Base-by-base conservation (phyloP, 1,284 basidiomycete genomes). In the Marasmius fiardii region DNA sequence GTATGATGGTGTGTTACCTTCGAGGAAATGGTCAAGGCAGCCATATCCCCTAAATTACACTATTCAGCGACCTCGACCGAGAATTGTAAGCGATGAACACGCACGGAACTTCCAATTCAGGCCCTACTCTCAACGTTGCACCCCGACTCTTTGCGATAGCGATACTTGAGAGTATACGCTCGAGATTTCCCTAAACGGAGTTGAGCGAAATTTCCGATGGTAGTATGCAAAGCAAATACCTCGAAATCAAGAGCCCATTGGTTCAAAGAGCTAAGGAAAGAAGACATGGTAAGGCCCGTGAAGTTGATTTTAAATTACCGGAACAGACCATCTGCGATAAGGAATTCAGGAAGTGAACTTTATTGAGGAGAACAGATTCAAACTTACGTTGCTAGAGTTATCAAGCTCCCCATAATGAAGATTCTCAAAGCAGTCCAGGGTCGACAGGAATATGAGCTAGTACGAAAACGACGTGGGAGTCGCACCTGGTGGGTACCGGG, bases 241-340 rank as follows among this genome's bases (percentile, higher is more conserved):
- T 94, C 85, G 62, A 97, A 98, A 70, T 97, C 95, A 43, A 98
- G 74, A 7, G 95, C 92, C 93, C 95, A 98, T 75, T 98, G 95
- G 68, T 96, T 96, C 50, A 98, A 79, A 21, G 93, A 94, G 69
- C 93, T 95, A 60, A 2, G 33, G 52, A 56, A 51, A n/a, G 18
- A 48, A 51, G 43, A 34, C 21, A 34, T 39, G 33, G 39, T 2
- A 18, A 16, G n/a, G 16, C 43, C 26, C 20, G 21, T 49, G n/a
- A 45, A 21, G 24, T 20, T 24, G 24, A 26, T 21, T n/a, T 26
- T 12, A 35, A 37, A 12, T 28, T 59, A 56, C 37, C 16, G n/a
- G 23, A 18, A 53, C 59, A 54, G 51, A 81, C 79, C 80, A 82
- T 62, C 79, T 82, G 57, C 6, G 28, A 18, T 1, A 23, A 26